phyloP scores from a whole-genome alignment of 768 basidiomycete genomes.

The Hericium rajendrae region DNA sequence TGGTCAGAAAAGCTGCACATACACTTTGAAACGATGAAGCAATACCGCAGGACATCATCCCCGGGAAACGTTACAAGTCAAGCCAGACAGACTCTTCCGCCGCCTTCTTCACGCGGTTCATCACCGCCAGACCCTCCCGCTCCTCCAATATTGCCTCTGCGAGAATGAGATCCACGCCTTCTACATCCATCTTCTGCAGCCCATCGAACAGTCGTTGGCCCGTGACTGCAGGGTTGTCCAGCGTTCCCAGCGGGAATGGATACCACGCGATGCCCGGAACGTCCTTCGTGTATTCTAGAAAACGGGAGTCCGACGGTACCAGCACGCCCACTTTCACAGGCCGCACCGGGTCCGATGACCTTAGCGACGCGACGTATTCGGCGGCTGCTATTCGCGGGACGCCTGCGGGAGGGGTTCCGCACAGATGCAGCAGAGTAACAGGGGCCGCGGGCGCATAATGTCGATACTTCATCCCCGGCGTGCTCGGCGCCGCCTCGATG shows the following conservation, averaged over 20 bases:
- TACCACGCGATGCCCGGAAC: conserved; percentile 39
- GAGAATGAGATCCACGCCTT: conserved; percentile 72
- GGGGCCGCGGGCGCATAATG: conserved; percentile 93
- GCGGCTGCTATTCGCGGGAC: conserved; percentile 21
- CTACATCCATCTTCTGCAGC: conserved; percentile 65
- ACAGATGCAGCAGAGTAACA: conserved; percentile 61
- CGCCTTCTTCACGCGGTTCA: conserved; percentile 90
- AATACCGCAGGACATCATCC: neutral
- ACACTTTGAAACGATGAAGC: neutral
- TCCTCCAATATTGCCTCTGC: conserved; percentile 78
- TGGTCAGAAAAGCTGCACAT: no score
- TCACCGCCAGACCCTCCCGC: conserved; percentile 82
- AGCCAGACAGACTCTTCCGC: conserved; percentile 41
- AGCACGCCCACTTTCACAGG: conserved; percentile 58
- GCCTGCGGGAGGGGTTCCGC: conserved; percentile 31
- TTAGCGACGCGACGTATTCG: conserved; percentile 33
- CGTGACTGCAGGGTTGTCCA: conserved; percentile 50
- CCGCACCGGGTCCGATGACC: conserved; percentile 3
- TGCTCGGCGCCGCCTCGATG: conserved; percentile 78
- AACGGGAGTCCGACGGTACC: conserved; percentile 46
- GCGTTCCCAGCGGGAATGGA: conserved; percentile 37
- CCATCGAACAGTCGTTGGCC: conserved; percentile 86
- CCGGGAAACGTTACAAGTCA: conserved; percentile 3
- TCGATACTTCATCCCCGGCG: conserved; percentile 98
- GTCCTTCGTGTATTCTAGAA: conserved; percentile 21